These are phyloP conservation scores for Solanum virginianum DNA, from an alignment of 257 asterid species.

Conservation along the genomic window DNA sequence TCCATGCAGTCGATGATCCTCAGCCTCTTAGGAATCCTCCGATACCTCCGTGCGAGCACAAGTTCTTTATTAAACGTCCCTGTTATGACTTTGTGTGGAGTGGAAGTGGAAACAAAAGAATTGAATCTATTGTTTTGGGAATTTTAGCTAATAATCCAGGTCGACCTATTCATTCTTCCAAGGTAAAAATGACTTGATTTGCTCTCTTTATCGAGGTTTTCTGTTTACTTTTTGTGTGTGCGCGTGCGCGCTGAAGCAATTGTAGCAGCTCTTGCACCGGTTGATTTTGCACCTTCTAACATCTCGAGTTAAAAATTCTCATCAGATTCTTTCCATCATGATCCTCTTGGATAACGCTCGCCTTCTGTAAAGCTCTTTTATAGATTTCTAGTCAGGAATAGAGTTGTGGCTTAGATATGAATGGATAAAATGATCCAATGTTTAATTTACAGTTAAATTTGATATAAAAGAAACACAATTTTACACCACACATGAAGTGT, in stretches of 20 bases:
- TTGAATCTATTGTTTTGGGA: slow-evolving; percentile 12
- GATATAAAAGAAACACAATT: neutral
- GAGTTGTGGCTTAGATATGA: neutral
- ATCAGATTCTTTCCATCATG: neutral
- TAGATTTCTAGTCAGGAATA: neutral
- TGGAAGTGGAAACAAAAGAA: slow-evolving; percentile 12
- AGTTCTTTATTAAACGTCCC: slow-evolving; percentile 13
- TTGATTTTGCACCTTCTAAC: neutral
- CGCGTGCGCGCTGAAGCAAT: too few species aligned
- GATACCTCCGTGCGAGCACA: slow-evolving; percentile 28
- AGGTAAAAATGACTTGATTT: neutral
- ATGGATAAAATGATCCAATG: neutral
- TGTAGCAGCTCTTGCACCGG: neutral
- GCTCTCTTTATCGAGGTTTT: neutral
- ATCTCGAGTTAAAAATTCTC: neutral
- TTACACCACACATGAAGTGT: neutral
- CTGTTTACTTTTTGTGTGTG: neutral
- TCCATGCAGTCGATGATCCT: slow-evolving; percentile 10
- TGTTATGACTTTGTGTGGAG: slow-evolving; percentile 36
- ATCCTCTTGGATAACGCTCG: neutral
- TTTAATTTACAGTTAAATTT: neutral
- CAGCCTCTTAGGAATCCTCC: slow-evolving; percentile 3
- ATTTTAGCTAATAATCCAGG: slow-evolving; percentile 27
- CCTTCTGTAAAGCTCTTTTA: neutral
- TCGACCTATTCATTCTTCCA: slow-evolving; percentile 10